These are phyloP conservation scores for Trichophyton benhamiae DNA, from an alignment of 2,329 filamentous ascomycete species.

Conservation along the genomic window DNA sequence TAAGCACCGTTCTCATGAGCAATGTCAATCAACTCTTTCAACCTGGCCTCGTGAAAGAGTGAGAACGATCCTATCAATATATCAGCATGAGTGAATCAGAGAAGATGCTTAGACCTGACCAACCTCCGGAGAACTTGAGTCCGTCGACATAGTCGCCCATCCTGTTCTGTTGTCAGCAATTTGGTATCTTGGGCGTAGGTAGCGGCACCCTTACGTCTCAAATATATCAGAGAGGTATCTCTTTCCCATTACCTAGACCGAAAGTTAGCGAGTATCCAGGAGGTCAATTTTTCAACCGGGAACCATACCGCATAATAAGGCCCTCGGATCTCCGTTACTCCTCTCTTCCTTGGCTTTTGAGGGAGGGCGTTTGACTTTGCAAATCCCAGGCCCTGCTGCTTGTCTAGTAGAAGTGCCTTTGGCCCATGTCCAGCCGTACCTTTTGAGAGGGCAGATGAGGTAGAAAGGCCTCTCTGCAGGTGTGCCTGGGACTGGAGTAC, in stretches of 20 bases:
- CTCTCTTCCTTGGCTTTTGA: constrained; percentile 38
- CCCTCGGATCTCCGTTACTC: constrained; percentile 45
- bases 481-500: neutral
- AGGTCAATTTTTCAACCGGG: too few relatives aligned
- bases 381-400: constrained; percentile 40
- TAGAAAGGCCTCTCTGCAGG: neutral
- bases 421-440: constrained; percentile 1
- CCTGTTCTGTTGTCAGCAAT: constrained; percentile 16
- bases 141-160: constrained; percentile 45
- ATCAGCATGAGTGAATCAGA: neutral
- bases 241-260: constrained; percentile 37
- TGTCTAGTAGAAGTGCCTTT: constrained; percentile 37
- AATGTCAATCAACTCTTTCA: constrained; percentile 39
- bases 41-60: constrained; percentile 35
- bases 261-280: neutral
- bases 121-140: constrained; percentile 43
- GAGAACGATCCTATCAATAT: constrained; percentile 35
- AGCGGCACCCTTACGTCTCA: constrained; percentile 32
- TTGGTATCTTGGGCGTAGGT: neutral
- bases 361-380: constrained; percentile 38
- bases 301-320: constrained; percentile 40
- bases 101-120: neutral
- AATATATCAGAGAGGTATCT: constrained; percentile 42
- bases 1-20: constrained; percentile 41
- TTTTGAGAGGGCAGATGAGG: neutral